These are phyloP conservation scores for Skeletonema menzelii DNA, from an alignment of 108 stramenopile genomes.

Conservation along the genomic window DNA sequence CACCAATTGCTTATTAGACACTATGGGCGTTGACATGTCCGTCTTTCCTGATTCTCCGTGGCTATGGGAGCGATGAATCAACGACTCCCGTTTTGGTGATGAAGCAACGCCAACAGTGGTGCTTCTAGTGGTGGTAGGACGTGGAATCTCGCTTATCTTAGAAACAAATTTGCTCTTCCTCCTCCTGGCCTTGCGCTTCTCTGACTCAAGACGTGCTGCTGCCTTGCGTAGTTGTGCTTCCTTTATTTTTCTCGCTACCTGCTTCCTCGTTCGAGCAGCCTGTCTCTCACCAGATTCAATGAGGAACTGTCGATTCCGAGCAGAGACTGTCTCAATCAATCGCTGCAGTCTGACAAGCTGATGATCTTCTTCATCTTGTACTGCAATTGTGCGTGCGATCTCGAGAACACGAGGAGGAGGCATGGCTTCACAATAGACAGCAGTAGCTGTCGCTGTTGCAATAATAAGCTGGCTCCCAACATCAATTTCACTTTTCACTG, in stretches of 20 bases:
- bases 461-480: slow-evolving; percentile 83
- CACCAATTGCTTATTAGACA: slow-evolving; percentile 27
- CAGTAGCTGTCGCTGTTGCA: slow-evolving; percentile 85
- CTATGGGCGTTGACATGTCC: slow-evolving; percentile 30
- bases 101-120: neutral
- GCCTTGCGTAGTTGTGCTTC: slow-evolving; percentile 62
- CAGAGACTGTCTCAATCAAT: slow-evolving; percentile 78
- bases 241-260: slow-evolving; percentile 57
- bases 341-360: slow-evolving; percentile 78
- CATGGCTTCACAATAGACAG: slow-evolving; percentile 88
- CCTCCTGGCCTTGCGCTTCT: slow-evolving; percentile 29
- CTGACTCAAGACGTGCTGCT: slow-evolving; percentile 53
- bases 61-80: slow-evolving; percentile 15
- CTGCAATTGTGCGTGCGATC: slow-evolving; percentile 84
- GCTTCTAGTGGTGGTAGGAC: slow-evolving; percentile 4
- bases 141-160: slow-evolving; percentile 12
- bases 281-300: slow-evolving; percentile 61
- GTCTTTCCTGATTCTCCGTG: slow-evolving; percentile 22
- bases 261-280: slow-evolving; percentile 50
- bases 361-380: slow-evolving; percentile 82
- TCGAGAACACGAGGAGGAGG: slow-evolving; percentile 83
- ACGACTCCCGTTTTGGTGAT: neutral
- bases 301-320: slow-evolving; percentile 71
- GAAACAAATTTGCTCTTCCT: slow-evolving; percentile 17
- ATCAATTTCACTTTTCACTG: slow-evolving; percentile 73